Evolutionary conservation across 805 yeast genomes (phyloP).

Genomic region (Lipomyces lipofer): DNA sequence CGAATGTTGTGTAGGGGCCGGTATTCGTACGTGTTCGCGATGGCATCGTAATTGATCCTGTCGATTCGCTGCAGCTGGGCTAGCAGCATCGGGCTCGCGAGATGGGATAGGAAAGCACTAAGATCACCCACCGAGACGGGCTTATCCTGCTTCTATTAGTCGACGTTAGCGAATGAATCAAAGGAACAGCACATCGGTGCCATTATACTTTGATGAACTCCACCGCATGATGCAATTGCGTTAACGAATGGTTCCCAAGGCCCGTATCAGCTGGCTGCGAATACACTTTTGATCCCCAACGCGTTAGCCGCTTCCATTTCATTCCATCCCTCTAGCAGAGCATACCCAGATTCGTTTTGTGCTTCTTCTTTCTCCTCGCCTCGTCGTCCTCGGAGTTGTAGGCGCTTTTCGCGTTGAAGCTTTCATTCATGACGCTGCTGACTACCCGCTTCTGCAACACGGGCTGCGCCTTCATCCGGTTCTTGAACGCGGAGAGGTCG

Average conservation of each 20-base stretch:
- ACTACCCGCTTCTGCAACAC: constrained; percentile 40
- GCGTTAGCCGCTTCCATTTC: too few relatives aligned
- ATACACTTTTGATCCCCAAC: too few relatives aligned
- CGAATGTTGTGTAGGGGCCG: constrained; percentile 86
- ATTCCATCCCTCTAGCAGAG: background rate
- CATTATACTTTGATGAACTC: constrained; percentile 71
- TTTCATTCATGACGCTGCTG: background rate
- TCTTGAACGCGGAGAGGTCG: constrained; percentile 65
- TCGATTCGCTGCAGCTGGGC: constrained; percentile 74
- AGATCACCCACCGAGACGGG: constrained; percentile 69
- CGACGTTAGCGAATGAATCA: too few relatives aligned
- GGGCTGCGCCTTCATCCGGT: constrained; percentile 59
- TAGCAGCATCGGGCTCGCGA: constrained; percentile 63
- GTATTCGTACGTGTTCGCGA: constrained; percentile 70
- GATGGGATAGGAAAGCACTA: constrained; percentile 62
- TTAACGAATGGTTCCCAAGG: constrained; percentile 66
- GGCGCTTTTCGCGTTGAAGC: constrained; percentile 8
- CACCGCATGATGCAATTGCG: constrained; percentile 86
- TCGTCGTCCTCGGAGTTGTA: constrained; percentile 19
- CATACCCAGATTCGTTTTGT: constrained; percentile 24
- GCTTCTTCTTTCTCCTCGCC: constrained; percentile 19
- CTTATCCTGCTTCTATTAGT: constrained; percentile 53
- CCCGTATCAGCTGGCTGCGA: constrained; percentile 43
- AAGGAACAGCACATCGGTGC: too few relatives aligned
- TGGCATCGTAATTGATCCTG: constrained; percentile 67